phyloP scores from a whole-genome alignment of 345 rosid genomes.

The Pseudoturritis turrita region DNA sequence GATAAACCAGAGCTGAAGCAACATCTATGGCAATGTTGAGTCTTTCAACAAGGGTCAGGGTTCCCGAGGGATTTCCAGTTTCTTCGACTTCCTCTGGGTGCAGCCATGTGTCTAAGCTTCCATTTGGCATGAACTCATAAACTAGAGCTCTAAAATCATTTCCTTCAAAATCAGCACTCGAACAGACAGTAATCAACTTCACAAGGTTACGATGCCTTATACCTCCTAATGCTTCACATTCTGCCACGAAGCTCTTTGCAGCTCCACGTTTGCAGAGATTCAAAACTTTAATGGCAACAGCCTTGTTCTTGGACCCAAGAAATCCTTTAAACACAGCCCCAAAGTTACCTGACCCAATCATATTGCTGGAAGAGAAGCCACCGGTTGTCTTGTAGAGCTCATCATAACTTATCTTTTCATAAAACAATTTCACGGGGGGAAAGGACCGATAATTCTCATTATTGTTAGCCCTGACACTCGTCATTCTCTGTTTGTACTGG shows the following conservation, averaged over 20 bases:
- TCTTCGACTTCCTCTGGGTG: not conserved
- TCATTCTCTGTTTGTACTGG: not conserved
- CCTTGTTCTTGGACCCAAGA: not conserved
- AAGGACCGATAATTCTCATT: not conserved
- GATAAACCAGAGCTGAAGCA: conserved; percentile 18
- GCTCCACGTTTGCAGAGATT: conserved; percentile 39
- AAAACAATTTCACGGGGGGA: not conserved
- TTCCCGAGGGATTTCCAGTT: not conserved
- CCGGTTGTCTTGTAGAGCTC: conserved; percentile 21
- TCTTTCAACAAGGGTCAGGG: conserved; percentile 2
- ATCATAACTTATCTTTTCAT: conserved; percentile 19
- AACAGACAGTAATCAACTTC: conserved; percentile 35
- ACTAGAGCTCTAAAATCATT: conserved; percentile 24
- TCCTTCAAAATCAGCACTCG: conserved; percentile 29
- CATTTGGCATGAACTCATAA: conserved; percentile 24
- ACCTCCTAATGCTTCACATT: conserved; percentile 36
- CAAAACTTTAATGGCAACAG: conserved; percentile 34
- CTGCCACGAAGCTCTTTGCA: conserved; percentile 41
- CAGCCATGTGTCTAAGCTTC: conserved; percentile 26
- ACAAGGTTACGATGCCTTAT: conserved; percentile 43
- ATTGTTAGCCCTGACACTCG: not conserved
- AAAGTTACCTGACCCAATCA: conserved; percentile 29
- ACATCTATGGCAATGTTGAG: conserved; percentile 18
- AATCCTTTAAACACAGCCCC: conserved; percentile 15
- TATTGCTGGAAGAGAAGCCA: conserved; percentile 25